Conservation (phyloP, 2,329 filamentous ascomycete species). For the Fusarium staphyleae region DNA sequence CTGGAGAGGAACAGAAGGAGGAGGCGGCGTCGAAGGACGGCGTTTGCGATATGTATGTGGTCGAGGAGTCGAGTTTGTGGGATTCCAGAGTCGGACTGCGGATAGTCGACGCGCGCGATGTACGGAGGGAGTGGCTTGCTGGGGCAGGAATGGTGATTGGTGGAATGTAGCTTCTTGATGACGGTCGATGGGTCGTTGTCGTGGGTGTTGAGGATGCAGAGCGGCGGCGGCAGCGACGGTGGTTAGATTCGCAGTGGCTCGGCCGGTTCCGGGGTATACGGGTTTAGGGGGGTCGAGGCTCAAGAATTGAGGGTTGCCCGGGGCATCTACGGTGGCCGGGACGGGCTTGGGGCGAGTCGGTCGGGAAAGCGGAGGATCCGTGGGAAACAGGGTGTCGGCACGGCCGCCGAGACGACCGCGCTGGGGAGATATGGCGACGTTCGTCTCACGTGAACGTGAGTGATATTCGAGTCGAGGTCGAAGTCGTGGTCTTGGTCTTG, state of each 20-base stretch:
- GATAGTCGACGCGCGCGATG: constrained; percentile 51
- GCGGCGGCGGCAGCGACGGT: constrained; percentile 31
- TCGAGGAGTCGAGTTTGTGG: constrained; percentile 65
- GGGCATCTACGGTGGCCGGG: constrained; percentile 42
- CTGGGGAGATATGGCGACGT: constrained; percentile 41
- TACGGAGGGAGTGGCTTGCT: constrained; percentile 40
- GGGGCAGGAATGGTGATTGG: constrained; percentile 53
- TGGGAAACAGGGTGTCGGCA: constrained; percentile 53
- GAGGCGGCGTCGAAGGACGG: constrained; percentile 61
- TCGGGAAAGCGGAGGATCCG: constrained; percentile 56
- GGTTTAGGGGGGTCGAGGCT: constrained; percentile 44
- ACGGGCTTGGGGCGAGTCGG: constrained; percentile 31
- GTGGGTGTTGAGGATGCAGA: constrained; percentile 25
- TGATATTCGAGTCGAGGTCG: constrained; percentile 1
- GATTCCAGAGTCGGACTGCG: constrained; percentile 65
- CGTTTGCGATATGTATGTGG: constrained; percentile 48
- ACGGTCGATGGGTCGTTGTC: constrained; percentile 15
- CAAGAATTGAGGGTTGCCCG: constrained; percentile 41
- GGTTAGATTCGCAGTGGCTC: constrained; percentile 23
- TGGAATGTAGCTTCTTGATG: constrained; percentile 28
- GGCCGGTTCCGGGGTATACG: constrained; percentile 39
- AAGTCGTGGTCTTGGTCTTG: constrained; percentile 3
- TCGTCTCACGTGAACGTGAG: constrained; percentile 38
- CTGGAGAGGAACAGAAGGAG: constrained; percentile 58
- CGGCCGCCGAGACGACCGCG: constrained; percentile 58